Base-by-base conservation (phyloP, 202 grass and related monocot genomes). In the Schoenoplectus triqueter region DNA sequence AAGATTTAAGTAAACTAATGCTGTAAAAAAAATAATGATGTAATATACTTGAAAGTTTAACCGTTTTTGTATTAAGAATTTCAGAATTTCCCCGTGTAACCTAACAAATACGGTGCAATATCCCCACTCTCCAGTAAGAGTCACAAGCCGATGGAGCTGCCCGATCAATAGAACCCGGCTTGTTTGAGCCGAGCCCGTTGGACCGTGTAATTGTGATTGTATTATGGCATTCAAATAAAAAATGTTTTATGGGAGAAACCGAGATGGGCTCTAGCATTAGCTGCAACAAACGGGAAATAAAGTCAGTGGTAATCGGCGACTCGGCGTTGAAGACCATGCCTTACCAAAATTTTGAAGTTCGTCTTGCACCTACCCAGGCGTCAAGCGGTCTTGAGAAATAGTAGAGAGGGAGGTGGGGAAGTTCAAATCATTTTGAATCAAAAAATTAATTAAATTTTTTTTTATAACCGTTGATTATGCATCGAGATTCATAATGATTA, bases 261-360 rank as follows among this genome's bases (percentile, higher is more conserved):
- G 45, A 47, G 45, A 47, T 41, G 21, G 48, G 17, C 50, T 57
- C 5, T 77, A 40, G 73, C 11, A 77, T 56, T 77, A 59, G 73
- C 51, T 77, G 73, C 73, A 59, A 19, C 73, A 17, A 77, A 77
- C 51, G 15, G 57, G 20, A 19, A 62, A 62, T 62, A 19, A 39
- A 21, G 51, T 77, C 73, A 77, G 73, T 77, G 50, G 73, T 21
- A 5, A 52, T 77, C 21, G 73, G 51, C 22, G 21, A 5, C 21
- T 77, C 21, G 73, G 51, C 22, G 21, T 77, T 77, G 51, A 77
- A 77, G 1, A 56, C 73, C 51, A 15, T 14, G 51, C 50, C 73
- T 77, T n/a, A 15, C 57, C 20, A 57, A 77, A 55, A 40, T 57
- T 41, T 59, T 14, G 2, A 15, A n/a, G 9, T 77, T 57, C 40